Evolutionary conservation across 2,329 filamentous ascomycete genomes (phyloP).

Genomic region (Hypoxylon sp.): DNA sequence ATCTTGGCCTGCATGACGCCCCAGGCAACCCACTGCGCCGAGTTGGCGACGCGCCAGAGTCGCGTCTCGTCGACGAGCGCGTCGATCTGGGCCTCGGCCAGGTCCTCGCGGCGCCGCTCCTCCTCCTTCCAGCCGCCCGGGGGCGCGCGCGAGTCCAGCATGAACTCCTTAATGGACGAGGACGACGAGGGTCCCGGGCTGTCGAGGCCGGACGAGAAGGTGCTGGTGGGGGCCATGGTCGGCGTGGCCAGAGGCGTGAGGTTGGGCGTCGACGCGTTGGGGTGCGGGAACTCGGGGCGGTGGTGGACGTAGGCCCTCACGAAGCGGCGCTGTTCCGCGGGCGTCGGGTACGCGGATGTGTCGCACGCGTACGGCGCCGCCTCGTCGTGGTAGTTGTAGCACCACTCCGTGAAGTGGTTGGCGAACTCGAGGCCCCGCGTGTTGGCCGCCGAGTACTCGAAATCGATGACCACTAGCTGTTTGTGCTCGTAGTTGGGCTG

Average conservation of each 20-base stretch:
- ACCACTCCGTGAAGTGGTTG: slow-evolving; percentile 99
- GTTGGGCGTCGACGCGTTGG: slow-evolving; percentile 63
- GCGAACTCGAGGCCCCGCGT: slow-evolving; percentile 89
- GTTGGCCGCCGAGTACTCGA: slow-evolving; percentile 96
- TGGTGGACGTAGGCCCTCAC: slow-evolving; percentile 89
- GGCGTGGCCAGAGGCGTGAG: slow-evolving; percentile 59
- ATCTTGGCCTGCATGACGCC: slow-evolving; percentile 95
- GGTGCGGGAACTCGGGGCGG: slow-evolving; percentile 72
- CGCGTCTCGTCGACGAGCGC: slow-evolving; percentile 81
- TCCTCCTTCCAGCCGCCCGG: slow-evolving; percentile 68
- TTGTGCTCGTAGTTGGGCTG: slow-evolving; percentile 94
- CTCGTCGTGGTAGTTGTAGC: slow-evolving; percentile 93
- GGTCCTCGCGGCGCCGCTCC: slow-evolving; percentile 71
- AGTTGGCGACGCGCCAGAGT: slow-evolving; percentile 89
- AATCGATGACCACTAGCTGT: slow-evolving; percentile 96
- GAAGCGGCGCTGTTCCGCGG: slow-evolving; percentile 86
- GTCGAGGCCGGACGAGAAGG: slow-evolving; percentile 46
- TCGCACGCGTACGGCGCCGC: slow-evolving; percentile 74
- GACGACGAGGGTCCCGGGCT: slow-evolving; percentile 48
- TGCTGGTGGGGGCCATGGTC: slow-evolving; percentile 46
- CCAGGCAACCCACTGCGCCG: slow-evolving; percentile 94
- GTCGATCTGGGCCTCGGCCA: slow-evolving; percentile 74
- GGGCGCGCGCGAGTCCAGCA: slow-evolving; percentile 79
- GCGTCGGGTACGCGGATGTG: slow-evolving; percentile 76
- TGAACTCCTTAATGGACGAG: slow-evolving; percentile 75